Percentiles rank a stretch among this genome's conserved stretches.
Evolutionary conservation across 2,329 filamentous ascomycete species (phyloP).

Genomic region (Aureobasidium lini): DNA sequence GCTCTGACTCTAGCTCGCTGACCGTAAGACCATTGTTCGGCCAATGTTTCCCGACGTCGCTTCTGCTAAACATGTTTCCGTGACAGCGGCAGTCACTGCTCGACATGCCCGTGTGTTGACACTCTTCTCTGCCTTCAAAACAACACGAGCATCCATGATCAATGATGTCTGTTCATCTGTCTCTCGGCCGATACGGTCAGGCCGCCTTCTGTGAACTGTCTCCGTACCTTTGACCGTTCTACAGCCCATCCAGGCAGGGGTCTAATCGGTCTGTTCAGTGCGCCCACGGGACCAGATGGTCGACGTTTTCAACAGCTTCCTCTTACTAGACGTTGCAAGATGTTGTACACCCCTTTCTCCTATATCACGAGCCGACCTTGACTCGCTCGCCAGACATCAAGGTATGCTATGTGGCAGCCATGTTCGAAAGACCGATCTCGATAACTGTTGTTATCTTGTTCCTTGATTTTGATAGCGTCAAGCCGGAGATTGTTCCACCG

Average conservation of each 20-base stretch:
- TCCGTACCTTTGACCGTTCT: background rate
- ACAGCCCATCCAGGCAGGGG: background rate
- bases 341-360: background rate
- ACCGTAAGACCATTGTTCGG: background rate
- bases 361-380: background rate
- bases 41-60: background rate
- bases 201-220: background rate
- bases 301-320: slow-evolving; percentile 1
- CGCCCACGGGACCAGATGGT: background rate
- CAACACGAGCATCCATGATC: background rate
- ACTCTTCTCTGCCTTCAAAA: background rate
- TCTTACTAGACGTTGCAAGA: background rate
- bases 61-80: background rate
- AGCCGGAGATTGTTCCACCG: slow-evolving; percentile 1
- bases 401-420: background rate
- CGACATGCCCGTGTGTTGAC: background rate
- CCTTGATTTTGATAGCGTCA: background rate
- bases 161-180: no score
- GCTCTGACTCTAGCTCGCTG: slow-evolving; percentile 2
- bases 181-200: background rate
- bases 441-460: slow-evolving; percentile 4
- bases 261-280: background rate
- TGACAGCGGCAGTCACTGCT: slow-evolving; percentile 11
- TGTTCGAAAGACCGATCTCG: background rate
- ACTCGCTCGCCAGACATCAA: slow-evolving; percentile 4